phyloP scores from a whole-genome alignment of 352 stramenopile genomes.

The Aphanomyces invadans region DNA sequence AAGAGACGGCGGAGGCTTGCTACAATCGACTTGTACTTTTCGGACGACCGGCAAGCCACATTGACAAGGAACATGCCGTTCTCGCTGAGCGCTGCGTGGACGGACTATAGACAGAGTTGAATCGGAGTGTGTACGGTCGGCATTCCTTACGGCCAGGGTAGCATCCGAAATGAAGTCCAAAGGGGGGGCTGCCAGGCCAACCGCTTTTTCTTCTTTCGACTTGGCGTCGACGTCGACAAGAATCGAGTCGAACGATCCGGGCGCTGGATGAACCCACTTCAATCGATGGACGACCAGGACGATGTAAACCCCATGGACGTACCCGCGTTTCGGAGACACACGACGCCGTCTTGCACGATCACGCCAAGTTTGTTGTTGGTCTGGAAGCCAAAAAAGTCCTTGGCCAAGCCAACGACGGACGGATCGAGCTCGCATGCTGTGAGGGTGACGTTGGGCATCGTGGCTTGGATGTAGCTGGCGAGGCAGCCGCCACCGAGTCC shows the following conservation, averaged over 20 bases:
- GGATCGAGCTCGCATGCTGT: conserved; percentile 60
- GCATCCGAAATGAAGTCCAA: conserved; percentile 45
- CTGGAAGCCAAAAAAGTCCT: conserved; percentile 62
- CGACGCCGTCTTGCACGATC: conserved; percentile 42
- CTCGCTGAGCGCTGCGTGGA: conserved; percentile 31
- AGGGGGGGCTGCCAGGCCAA: conserved; percentile 59
- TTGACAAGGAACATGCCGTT: conserved; percentile 57
- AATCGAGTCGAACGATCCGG: conserved; percentile 43
- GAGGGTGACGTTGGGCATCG: conserved; percentile 35
- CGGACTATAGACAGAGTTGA: conserved; percentile 22
- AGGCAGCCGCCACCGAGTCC: conserved; percentile 65
- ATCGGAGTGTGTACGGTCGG: not conserved
- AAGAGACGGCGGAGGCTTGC: conserved; percentile 37
- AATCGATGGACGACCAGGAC: not conserved
- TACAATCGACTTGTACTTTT: conserved; percentile 45
- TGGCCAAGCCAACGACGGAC: conserved; percentile 47
- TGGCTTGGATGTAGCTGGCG: conserved; percentile 54
- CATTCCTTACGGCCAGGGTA: conserved; percentile 30
- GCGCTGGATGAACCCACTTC: conserved; percentile 21
- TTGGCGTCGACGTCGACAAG: conserved; percentile 77
- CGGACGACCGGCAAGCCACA: conserved; percentile 43
- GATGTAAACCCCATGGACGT: not conserved
- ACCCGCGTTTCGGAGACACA: conserved; percentile 29
- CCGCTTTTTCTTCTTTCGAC: conserved; percentile 35
- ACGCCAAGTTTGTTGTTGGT: conserved; percentile 38